Evolutionary conservation across 139 green algal genomes (phyloP).

Genomic region (Pleodorina starrii): DNA sequence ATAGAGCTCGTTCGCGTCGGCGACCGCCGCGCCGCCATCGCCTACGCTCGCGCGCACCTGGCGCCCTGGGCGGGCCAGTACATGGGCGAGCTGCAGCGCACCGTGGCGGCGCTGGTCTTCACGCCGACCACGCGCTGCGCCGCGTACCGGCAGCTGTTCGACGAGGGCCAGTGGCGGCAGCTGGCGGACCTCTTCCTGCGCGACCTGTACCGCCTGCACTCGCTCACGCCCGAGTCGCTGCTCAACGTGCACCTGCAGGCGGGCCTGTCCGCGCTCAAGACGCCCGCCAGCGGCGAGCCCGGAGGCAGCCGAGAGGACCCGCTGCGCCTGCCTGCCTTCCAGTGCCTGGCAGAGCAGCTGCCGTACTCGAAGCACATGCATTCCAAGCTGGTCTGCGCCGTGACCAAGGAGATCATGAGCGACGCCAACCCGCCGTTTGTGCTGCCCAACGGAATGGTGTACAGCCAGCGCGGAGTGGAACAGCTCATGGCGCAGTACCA

Average conservation of each 20-base stretch:
- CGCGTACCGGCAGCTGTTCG: slow-evolving; percentile 22
- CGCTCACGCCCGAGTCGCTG: slow-evolving; percentile 79
- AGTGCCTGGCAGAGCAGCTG: slow-evolving; percentile 80
- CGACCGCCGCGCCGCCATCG: slow-evolving; percentile 77
- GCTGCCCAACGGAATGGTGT: slow-evolving; percentile 85
- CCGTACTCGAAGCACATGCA: slow-evolving; percentile 89
- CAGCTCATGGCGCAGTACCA: slow-evolving; percentile 44
- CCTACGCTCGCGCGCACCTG: slow-evolving; percentile 85
- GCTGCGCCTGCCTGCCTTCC: slow-evolving; percentile 81
- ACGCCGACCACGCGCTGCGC: not conserved
- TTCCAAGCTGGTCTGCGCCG: slow-evolving; percentile 91
- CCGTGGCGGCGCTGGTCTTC: slow-evolving; percentile 87
- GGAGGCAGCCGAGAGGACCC: slow-evolving; percentile 82
- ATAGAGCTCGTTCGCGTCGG: slow-evolving; percentile 89
- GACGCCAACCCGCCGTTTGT: slow-evolving; percentile 94
- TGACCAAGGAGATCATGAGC: slow-evolving; percentile 90
- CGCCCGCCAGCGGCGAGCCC: slow-evolving; percentile 69
- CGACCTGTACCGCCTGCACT: slow-evolving; percentile 89
- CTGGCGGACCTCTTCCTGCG: slow-evolving; percentile 80
- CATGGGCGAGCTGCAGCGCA: slow-evolving; percentile 91
- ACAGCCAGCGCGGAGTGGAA: slow-evolving; percentile 66
- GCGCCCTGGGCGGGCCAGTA: slow-evolving; percentile 73
- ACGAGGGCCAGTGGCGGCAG: slow-evolving; percentile 68
- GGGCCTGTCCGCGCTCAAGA: slow-evolving; percentile 91
- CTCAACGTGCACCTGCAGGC: slow-evolving; percentile 89